Evolutionary conservation across 176 grass and related monocot species (phyloP).

Genomic region (Puccinellia tenuiflora): DNA sequence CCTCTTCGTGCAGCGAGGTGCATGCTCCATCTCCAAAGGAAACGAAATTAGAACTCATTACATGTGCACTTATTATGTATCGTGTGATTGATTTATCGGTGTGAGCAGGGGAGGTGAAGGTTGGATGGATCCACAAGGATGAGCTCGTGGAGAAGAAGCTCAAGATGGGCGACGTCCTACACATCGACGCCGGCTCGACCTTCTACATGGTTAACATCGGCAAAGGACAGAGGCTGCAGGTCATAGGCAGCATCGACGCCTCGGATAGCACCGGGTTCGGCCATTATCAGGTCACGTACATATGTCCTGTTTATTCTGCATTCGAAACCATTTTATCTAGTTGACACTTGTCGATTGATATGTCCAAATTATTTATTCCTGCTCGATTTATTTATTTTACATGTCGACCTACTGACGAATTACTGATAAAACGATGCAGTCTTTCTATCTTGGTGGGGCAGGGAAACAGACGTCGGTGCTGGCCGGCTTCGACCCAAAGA

Average conservation of each 20-base stretch:
- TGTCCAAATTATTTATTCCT: neutral
- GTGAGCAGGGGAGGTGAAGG: constrained; percentile 58
- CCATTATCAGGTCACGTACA: constrained; percentile 48
- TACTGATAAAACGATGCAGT: constrained; percentile 29
- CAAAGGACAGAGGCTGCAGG: constrained; percentile 60
- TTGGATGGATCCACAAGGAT: constrained; percentile 72
- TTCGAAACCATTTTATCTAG: neutral
- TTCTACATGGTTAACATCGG: constrained; percentile 88
- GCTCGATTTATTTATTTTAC: neutral
- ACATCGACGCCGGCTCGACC: constrained; percentile 73
- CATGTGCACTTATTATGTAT: neutral
- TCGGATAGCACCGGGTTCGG: constrained; percentile 59
- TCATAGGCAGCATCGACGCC: constrained; percentile 83
- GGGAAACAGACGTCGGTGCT: constrained; percentile 38
- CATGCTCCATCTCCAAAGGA: neutral
- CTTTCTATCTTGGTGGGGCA: constrained; percentile 75
- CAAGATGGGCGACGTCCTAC: constrained; percentile 85
- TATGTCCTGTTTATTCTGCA: neutral
- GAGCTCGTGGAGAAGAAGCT: constrained; percentile 64
- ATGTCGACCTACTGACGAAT: neutral
- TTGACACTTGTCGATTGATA: neutral
- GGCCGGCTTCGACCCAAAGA: constrained; percentile 48
- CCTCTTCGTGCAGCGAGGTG: constrained; percentile 75
- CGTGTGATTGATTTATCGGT: neutral
- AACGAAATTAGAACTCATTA: neutral